Percentiles rank a stretch among this genome's conserved stretches.
Evolutionary conservation across 495 filamentous ascomycete species (phyloP).

Genomic region (Penicillium longicatenatum): DNA sequence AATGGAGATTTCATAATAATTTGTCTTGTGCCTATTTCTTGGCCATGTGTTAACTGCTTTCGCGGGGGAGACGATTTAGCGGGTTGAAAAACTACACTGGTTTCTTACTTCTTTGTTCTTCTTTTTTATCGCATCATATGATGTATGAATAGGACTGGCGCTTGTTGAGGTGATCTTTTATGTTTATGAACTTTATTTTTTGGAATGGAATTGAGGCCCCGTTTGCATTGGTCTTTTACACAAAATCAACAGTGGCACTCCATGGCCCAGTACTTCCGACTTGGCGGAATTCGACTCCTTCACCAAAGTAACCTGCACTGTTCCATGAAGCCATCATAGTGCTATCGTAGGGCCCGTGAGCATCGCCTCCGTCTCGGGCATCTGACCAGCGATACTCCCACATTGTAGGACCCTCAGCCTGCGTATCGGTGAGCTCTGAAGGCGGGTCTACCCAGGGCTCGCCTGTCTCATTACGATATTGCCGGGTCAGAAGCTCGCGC

Average conservation of each 20-base stretch:
- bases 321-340: slow-evolving; percentile 86
- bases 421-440: slow-evolving; percentile 21
- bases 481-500: slow-evolving; percentile 78
- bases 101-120: slow-evolving; percentile 23
- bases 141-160: slow-evolving; percentile 52
- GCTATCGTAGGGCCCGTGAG: slow-evolving; percentile 85
- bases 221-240: slow-evolving; percentile 34
- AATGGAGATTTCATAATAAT: slow-evolving; percentile 77
- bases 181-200: slow-evolving; percentile 5
- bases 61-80: slow-evolving; percentile 20
- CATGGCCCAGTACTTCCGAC: slow-evolving; percentile 61
- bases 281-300: slow-evolving; percentile 84
- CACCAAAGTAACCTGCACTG: slow-evolving; percentile 88
- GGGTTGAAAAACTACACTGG: slow-evolving; percentile 22
- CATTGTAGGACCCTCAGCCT: slow-evolving; percentile 46
- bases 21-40: slow-evolving; percentile 26
- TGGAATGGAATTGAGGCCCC: slow-evolving; percentile 25
- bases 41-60: slow-evolving; percentile 24
- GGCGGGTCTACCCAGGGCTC: slow-evolving; percentile 82
- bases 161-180: slow-evolving; percentile 34
- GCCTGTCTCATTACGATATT: slow-evolving; percentile 84
- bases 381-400: slow-evolving; percentile 96
- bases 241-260: slow-evolving; percentile 63
- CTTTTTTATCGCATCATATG: slow-evolving; percentile 38
- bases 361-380: slow-evolving; percentile 74